A percentile compares a stretch with the other conserved stretches of the same genome.
Evolutionary conservation across 2,329 filamentous ascomycete species (phyloP).

Genomic region (Alternaria consortialis): DNA sequence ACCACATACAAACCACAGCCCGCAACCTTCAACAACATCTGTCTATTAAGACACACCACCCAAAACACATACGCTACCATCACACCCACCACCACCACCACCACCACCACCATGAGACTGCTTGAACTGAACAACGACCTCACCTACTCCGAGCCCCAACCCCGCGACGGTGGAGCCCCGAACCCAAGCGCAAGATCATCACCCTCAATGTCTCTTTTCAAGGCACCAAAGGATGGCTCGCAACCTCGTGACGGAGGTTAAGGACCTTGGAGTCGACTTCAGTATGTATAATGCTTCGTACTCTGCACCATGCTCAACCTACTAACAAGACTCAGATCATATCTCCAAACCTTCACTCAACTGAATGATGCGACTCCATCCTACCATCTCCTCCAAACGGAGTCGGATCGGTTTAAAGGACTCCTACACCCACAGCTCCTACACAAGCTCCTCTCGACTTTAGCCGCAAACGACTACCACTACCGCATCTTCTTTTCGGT

Average conservation of each 20-base stretch:
- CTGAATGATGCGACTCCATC: neutral
- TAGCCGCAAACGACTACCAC: conserved; percentile 9
- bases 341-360: neutral
- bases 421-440: conserved; percentile 2
- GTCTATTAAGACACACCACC: conserved; percentile 9
- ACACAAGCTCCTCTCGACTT: conserved; percentile 3
- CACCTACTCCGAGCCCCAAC: conserved; percentile 33
- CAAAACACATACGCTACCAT: conserved; percentile 12
- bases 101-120: conserved; percentile 25
- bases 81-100: conserved; percentile 20
- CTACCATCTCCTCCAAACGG: neutral
- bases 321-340: conserved; percentile 24
- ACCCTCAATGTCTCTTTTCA: conserved; percentile 27
- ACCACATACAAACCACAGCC: conserved; percentile 18
- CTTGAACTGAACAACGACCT: conserved; percentile 17
- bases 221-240: conserved; percentile 5
- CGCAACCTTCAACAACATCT: conserved; percentile 24
- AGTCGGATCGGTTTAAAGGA: neutral
- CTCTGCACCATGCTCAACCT: neutral
- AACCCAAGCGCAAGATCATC: conserved; percentile 31
- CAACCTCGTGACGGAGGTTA: conserved; percentile 47
- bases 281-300: conserved; percentile 16
- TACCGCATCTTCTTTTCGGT: neutral
- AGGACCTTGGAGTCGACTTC: neutral
- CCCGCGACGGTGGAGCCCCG: conserved; percentile 47